Conservation (phyloP, 495 filamentous ascomycete species). For the Penicillium canescens region DNA sequence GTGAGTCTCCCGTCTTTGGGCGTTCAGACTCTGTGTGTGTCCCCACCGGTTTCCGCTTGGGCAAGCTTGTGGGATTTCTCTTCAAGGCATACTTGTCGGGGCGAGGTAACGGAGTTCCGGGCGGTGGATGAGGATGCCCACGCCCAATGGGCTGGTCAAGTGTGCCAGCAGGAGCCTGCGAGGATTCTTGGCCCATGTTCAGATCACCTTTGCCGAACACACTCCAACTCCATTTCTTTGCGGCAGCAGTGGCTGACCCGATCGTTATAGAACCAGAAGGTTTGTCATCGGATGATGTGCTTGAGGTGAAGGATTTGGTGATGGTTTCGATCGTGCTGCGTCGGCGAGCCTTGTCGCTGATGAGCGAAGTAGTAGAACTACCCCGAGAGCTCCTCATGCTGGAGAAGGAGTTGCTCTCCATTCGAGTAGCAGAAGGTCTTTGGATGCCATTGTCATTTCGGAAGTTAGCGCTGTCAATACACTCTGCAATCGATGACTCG, state of each 20-base stretch:
- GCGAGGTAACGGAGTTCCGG: slow-evolving; percentile 68
- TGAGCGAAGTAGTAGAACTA: slow-evolving; percentile 32
- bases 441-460: slow-evolving; percentile 14
- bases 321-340: slow-evolving; percentile 46
- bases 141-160: slow-evolving; percentile 71
- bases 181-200: slow-evolving; percentile 28
- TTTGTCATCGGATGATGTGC: slow-evolving; percentile 31
- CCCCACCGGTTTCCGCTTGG: slow-evolving; percentile 62
- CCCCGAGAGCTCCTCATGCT: slow-evolving; percentile 32
- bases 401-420: slow-evolving; percentile 25
- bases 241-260: slow-evolving; percentile 70
- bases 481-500: slow-evolving; percentile 34
- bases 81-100: slow-evolving; percentile 66
- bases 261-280: slow-evolving; percentile 54
- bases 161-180: slow-evolving; percentile 46
- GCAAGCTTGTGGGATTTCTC: slow-evolving; percentile 53
- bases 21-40: slow-evolving; percentile 37
- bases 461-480: slow-evolving; percentile 27
- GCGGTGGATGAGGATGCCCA: slow-evolving; percentile 54
- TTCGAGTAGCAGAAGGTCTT: slow-evolving; percentile 30
- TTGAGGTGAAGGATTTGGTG: slow-evolving; percentile 33
- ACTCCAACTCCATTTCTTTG: slow-evolving; percentile 82
- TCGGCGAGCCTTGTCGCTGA: slow-evolving; percentile 33
- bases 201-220: slow-evolving; percentile 61
- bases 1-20: slow-evolving; percentile 21